Percentiles rank a stretch among this genome's conserved stretches.
Conservation (phyloP, 257 asterid genomes). For the Solanum lignicaule region DNA sequence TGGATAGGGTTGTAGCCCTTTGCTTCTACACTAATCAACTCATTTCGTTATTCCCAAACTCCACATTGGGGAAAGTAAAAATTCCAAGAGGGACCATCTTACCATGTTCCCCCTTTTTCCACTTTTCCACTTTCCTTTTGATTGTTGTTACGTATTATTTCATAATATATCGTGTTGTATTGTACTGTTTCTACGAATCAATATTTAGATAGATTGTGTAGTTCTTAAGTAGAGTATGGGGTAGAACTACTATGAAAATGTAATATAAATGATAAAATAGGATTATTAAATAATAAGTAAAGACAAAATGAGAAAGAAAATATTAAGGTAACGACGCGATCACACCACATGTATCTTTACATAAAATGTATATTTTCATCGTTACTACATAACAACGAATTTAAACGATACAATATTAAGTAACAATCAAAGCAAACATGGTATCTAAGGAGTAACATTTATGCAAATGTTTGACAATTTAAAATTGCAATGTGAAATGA, state of each 20-base stretch:
- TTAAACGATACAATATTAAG: background rate
- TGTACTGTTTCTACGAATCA: fast-evolving
- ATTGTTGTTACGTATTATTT: background rate
- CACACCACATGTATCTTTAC: fast-evolving
- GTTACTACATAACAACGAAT: fast-evolving
- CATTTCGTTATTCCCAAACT: constrained; percentile 37
- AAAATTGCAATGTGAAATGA: background rate
- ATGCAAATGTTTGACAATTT: background rate
- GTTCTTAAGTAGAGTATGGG: too few relatives aligned
- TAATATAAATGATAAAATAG: too few relatives aligned
- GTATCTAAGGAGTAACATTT: too few relatives aligned
- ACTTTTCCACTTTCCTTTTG: background rate
- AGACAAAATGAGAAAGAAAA: too few relatives aligned
- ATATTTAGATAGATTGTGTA: too few relatives aligned
- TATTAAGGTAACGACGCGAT: too few relatives aligned
- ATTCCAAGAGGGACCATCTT: constrained; percentile 33
- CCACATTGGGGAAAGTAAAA: constrained; percentile 1
- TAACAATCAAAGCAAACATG: too few relatives aligned
- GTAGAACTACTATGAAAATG: too few relatives aligned
- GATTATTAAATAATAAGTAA: too few relatives aligned
- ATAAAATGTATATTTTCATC: fast-evolving
- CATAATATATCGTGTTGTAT: background rate
- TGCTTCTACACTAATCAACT: constrained; percentile 53
- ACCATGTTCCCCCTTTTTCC: constrained; percentile 24
- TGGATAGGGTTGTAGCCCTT: constrained; percentile 17